Evolutionary conservation across 2,329 filamentous ascomycete genomes (phyloP).

Genomic region (Fusarium ramigenum): DNA sequence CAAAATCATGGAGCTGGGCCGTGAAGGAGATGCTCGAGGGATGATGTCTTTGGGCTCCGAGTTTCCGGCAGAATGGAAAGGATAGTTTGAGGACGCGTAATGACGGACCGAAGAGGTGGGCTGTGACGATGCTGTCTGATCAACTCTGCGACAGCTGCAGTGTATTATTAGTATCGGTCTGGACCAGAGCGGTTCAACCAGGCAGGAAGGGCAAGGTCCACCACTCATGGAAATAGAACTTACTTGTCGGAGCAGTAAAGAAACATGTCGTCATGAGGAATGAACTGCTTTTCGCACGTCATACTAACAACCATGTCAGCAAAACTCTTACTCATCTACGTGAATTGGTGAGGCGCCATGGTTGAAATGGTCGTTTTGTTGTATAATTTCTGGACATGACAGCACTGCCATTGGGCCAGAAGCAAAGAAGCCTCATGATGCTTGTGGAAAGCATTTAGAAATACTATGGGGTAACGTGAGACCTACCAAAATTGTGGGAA

Average conservation of each 20-base stretch:
- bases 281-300: conserved; percentile 74
- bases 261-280: conserved; percentile 64
- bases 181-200: conserved; percentile 11
- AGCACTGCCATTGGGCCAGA: conserved; percentile 29
- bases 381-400: conserved; percentile 29
- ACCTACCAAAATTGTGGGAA: conserved; percentile 74
- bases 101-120: conserved; percentile 41
- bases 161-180: conserved; percentile 35
- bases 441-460: conserved; percentile 14
- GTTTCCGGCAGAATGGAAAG: conserved; percentile 56
- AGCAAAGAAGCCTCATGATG: conserved; percentile 21
- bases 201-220: conserved; percentile 21
- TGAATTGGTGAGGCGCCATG: background rate
- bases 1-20: conserved; percentile 64
- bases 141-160: conserved; percentile 62
- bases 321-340: background rate
- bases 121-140: conserved; percentile 54
- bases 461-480: conserved; percentile 20
- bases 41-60: conserved; percentile 70
- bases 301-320: conserved; percentile 57
- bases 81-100: conserved; percentile 52
- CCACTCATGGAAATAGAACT: conserved; percentile 45
- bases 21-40: conserved; percentile 70
- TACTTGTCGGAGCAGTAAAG: conserved; percentile 73
- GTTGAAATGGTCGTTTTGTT: background rate